phyloP scores from a whole-genome alignment of 257 asterid species.

The Lithospermum erythrorhizon region DNA sequence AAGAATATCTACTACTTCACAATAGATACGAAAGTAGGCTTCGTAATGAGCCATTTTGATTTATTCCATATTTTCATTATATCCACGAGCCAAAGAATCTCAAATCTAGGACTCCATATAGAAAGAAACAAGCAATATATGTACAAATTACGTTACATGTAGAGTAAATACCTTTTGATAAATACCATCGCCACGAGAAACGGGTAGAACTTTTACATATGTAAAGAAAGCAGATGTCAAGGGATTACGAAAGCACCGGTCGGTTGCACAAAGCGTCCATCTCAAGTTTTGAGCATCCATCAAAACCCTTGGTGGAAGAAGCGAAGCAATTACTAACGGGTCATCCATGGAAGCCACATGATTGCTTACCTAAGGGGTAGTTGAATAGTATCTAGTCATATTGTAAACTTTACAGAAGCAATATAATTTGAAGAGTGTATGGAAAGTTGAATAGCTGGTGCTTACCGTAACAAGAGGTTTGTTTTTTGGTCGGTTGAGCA shows the following conservation, averaged over 20 bases:
- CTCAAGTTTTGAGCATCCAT: slow-evolving; percentile 60
- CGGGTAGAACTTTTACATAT: slow-evolving; percentile 74
- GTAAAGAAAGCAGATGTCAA: slow-evolving; percentile 79
- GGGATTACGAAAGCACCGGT: slow-evolving; percentile 75
- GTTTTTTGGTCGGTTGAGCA: slow-evolving; percentile 47
- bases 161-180: slow-evolving; percentile 59
- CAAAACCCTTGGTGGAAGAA: slow-evolving; percentile 66
- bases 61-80: too few species aligned
- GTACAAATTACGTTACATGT: background rate
- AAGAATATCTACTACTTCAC: too few species aligned
- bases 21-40: too few species aligned
- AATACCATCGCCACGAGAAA: slow-evolving; percentile 85
- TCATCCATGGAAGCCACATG: slow-evolving; percentile 93
- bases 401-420: background rate
- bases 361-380: slow-evolving; percentile 60
- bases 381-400: slow-evolving; percentile 4
- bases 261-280: slow-evolving; percentile 95
- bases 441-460: too few species aligned
- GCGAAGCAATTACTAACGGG: slow-evolving; percentile 70
- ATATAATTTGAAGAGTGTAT: too few species aligned
- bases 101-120: too few species aligned
- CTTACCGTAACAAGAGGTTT: slow-evolving; percentile 72
- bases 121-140: background rate
- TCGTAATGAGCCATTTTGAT: too few species aligned
- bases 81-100: too few species aligned